phyloP scores from a whole-genome alignment of 2,329 filamentous ascomycete genomes.

The Colletotrichum caudatum region DNA sequence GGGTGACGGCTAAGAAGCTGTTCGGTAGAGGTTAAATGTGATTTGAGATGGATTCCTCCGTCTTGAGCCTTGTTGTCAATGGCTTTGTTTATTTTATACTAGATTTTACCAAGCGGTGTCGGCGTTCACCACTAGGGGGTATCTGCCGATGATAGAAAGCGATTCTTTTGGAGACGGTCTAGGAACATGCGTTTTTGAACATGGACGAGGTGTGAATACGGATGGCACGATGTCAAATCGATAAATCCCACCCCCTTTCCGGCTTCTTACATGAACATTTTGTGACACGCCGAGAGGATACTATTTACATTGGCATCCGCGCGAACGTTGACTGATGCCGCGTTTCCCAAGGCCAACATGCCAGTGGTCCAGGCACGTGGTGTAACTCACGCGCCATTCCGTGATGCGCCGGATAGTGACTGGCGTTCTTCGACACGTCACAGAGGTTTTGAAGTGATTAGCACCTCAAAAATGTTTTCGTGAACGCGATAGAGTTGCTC shows the following conservation, averaged over 20 bases:
- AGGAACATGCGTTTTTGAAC: neutral
- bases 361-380: neutral
- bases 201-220: neutral
- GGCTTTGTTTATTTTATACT: too few species aligned
- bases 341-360: neutral
- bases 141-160: neutral
- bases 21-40: constrained; percentile 37
- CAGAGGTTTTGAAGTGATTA: too few species aligned
- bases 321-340: neutral
- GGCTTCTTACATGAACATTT: neutral
- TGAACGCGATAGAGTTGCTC: too few species aligned
- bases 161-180: neutral
- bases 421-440: too few species aligned
- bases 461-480: too few species aligned
- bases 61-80: neutral
- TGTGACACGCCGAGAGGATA: neutral
- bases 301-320: neutral
- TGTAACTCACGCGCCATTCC: neutral
- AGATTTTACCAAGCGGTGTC: neutral
- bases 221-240: neutral
- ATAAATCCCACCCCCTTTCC: neutral
- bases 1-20: constrained; percentile 41
- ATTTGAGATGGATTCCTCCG: neutral
- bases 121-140: neutral
- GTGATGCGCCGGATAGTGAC: too few species aligned